Base-by-base conservation (phyloP, 208 protist species). In the Wallacemonas collosoma region DNA sequence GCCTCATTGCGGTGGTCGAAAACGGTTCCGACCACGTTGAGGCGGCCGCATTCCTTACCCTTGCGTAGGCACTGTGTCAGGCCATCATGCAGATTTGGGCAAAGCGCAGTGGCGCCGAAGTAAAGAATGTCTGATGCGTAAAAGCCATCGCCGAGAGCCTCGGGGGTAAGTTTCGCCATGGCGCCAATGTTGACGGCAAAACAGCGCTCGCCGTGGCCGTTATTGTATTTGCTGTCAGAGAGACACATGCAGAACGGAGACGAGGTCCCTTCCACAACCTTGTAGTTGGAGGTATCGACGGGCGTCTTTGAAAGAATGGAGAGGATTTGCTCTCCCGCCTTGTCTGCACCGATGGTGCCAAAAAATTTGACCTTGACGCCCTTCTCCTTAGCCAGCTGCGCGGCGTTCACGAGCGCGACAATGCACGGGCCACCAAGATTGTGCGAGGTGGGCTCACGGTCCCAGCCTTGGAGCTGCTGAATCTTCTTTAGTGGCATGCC, bases 1-100 rank as follows among this genome's bases (percentile, higher is more conserved):
- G 75, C 62, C 47, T 84, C 56, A 54, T 73, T 73, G 66, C 64
- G 9, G 38, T 77, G 64, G 54, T 84, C 75, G 55, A 72, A 84
- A 1, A 80, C 71, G 3, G 75, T 75, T 39, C 68, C 79, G 3
- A 77, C 71, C n/a, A 75, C 75, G 26, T 74, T 77, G n/a, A 84
- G 50, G 40, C 60, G 17, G 1, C 75, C 72, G 54, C 75, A 65
- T 7, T n/a, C 17, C 43, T 70, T 76, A 8, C 75, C 71, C 43
- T 68, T 69, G 4, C 44, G 65, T 50, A 77, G 58, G 17, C 74
- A 63, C 43, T 70, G 73, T 1, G 79, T 80, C 26, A 80, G 39
- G 35, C 73, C 67, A 41, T 72, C 65, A 70, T 84, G 79, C 54
- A 84, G n/a, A 1, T 51, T 6, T 9, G 71, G 72, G 17, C 65